Base-by-base conservation (phyloP, 2,329 filamentous ascomycete species). In the Laburnicola sp. region DNA sequence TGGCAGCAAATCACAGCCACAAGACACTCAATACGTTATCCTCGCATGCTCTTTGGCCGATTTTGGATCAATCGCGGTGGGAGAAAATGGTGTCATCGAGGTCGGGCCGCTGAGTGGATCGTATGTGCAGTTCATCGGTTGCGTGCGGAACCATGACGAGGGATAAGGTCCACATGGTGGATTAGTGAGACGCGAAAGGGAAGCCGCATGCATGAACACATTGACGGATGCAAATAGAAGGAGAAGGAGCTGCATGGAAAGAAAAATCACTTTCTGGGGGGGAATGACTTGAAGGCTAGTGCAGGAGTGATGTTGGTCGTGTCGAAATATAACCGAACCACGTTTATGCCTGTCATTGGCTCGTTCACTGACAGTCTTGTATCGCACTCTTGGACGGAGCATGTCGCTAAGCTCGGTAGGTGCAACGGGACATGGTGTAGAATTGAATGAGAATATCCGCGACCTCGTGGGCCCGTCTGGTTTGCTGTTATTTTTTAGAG, bases 281-380 rank as follows among this genome's bases (percentile, higher is more conserved):
- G 16, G 31, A 47, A 32, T 8, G 21, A 39, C 10, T 7, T 11
- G 26, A 22, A n/a, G 6, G 30, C 22, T 11, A 38, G 42, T 46
- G 48, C 47, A 34, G 38, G 45, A 34, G 48, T 30, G 21, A 27
- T 38, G 55, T 39, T 51, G 45, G 50, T 50, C 25, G 54, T 34
- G 60, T 56, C 62, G 41, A 37, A 52, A 53, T 53, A 44, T 50
- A 42, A 48, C 31, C 42, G 37, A 51, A 69, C 56, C 67, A 70
- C 66, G 67, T 71, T 67, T 54, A 34, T 28, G 5, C 30, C 36
- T 45, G 38, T 65, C 55, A 70, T 71, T 70, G 66, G 67, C 36
- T 34, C 8, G 45, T 16, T 38, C 11, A 5, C 11, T 31, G 10
- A 26, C 6, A 6, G 7, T 10, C 26, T 34, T 32, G 32, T 48